Conservation (phyloP, 1,139 yeast genomes). For the Zygosaccharomyces sapae region DNA sequence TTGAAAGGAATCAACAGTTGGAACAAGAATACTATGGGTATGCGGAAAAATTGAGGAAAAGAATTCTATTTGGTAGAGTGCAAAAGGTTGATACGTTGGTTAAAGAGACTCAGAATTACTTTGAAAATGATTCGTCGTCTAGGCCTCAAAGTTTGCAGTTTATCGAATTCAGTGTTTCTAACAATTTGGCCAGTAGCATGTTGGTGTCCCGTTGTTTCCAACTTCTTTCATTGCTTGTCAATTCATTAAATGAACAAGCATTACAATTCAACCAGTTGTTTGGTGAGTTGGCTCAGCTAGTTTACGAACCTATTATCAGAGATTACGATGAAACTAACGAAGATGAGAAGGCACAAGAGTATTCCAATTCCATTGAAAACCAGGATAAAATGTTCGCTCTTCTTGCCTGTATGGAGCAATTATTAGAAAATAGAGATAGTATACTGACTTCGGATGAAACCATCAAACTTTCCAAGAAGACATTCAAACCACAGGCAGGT, state of each 20-base stretch:
- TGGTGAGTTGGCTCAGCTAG: constrained; percentile 42
- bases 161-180: constrained; percentile 15
- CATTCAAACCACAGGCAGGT: constrained; percentile 15
- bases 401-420: constrained; percentile 55
- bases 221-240: constrained; percentile 17
- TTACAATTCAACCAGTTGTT: constrained; percentile 53
- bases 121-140: constrained; percentile 19
- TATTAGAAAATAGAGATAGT: constrained; percentile 54
- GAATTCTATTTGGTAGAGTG: constrained; percentile 34
- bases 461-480: constrained; percentile 19
- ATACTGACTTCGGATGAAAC: constrained; percentile 40
- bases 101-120: constrained; percentile 22
- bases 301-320: constrained; percentile 45
- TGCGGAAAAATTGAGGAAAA: constrained; percentile 62
- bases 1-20: constrained; percentile 32
- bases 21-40: constrained; percentile 51
- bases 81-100: constrained; percentile 29
- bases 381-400: constrained; percentile 69
- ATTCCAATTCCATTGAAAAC: constrained; percentile 62
- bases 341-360: constrained; percentile 62
- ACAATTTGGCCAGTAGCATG: constrained; percentile 25
- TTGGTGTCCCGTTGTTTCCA: constrained; percentile 23
- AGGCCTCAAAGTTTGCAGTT: constrained; percentile 22
- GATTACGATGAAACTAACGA: constrained; percentile 45
- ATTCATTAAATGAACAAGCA: constrained; percentile 53